A percentile compares a stretch with the other conserved stretches of the same genome.
Conservation (phyloP, 768 basidiomycete species). For the Tephrocybe rancida region DNA sequence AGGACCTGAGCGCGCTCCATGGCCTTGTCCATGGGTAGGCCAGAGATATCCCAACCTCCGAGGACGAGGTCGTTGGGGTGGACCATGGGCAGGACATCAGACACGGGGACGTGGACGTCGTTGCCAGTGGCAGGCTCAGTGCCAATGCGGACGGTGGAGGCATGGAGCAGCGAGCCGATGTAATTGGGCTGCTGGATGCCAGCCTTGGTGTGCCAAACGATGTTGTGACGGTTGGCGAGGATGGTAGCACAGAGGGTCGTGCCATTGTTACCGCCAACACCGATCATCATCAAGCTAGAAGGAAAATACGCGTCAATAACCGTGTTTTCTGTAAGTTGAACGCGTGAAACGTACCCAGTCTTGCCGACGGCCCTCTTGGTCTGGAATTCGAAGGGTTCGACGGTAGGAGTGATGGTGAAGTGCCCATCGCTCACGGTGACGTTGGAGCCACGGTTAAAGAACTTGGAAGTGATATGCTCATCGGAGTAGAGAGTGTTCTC, state of each 20-base stretch:
- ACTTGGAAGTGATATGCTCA: slow-evolving; percentile 83
- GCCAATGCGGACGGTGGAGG: slow-evolving; percentile 93
- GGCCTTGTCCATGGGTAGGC: slow-evolving; percentile 81
- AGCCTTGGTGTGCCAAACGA: slow-evolving; percentile 92
- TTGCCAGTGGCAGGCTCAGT: slow-evolving; percentile 77
- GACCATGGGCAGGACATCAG: slow-evolving; percentile 94
- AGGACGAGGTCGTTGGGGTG: slow-evolving; percentile 98
- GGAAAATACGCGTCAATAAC: slow-evolving; percentile 5
- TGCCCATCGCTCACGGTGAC: slow-evolving; percentile 74
- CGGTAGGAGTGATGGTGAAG: slow-evolving; percentile 77
- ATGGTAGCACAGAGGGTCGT: slow-evolving; percentile 92
- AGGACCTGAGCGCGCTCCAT: slow-evolving; percentile 94
- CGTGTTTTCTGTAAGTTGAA: neutral
- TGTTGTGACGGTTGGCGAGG: slow-evolving; percentile 93
- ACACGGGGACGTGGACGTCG: slow-evolving; percentile 91
- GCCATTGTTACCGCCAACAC: slow-evolving; percentile 97
- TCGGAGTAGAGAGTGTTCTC: slow-evolving; percentile 81
- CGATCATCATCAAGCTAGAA: slow-evolving; percentile 91
- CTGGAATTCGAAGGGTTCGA: slow-evolving; percentile 86
- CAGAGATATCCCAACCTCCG: slow-evolving; percentile 98
- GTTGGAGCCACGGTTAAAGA: slow-evolving; percentile 75
- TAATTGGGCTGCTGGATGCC: slow-evolving; percentile 96
- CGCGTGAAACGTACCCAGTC: slow-evolving; percentile 72
- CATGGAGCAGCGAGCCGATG: slow-evolving; percentile 94
- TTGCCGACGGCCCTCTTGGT: slow-evolving; percentile 84